phyloP scores from a whole-genome alignment of 306 rosid species.

The Arachis stenosperma region DNA sequence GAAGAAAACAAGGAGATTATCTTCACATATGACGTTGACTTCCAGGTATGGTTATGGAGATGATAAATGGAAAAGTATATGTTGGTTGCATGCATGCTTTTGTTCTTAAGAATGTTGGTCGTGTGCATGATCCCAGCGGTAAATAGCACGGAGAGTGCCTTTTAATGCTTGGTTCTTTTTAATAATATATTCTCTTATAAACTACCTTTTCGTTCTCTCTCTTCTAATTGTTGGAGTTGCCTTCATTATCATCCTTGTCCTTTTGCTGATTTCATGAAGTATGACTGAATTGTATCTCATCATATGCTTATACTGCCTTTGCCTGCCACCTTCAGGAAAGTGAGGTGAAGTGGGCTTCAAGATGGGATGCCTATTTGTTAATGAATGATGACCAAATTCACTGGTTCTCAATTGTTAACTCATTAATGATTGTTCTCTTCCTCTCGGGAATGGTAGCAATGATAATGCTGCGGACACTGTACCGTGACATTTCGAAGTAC shows the following conservation, averaged over 20 bases:
- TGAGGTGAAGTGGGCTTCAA: slow-evolving; percentile 98
- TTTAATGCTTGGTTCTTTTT: neutral
- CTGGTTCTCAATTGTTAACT: slow-evolving; percentile 96
- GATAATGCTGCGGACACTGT: slow-evolving; percentile 97
- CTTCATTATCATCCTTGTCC: slow-evolving; percentile 1
- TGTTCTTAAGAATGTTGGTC: slow-evolving; percentile 6
- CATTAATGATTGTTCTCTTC: slow-evolving; percentile 97
- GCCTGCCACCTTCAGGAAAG: slow-evolving; percentile 65
- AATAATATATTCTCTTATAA: slow-evolving; percentile 6
- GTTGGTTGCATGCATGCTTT: slow-evolving; percentile 13
- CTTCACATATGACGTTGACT: slow-evolving; percentile 94
- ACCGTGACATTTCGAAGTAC: slow-evolving; percentile 96
- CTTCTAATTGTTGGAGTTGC: slow-evolving; percentile 5
- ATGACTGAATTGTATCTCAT: slow-evolving; percentile 33
- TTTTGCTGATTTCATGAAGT: slow-evolving; percentile 10
- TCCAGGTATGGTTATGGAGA: slow-evolving; percentile 64
- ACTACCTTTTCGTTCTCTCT: slow-evolving; percentile 11
- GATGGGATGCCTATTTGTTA: slow-evolving; percentile 98
- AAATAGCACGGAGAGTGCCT: neutral
- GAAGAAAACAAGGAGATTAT: slow-evolving; percentile 83
- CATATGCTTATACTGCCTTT: slow-evolving; percentile 28
- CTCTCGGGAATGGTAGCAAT: slow-evolving; percentile 99
- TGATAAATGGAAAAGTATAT: neutral
- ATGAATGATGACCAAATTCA: slow-evolving; percentile 97
- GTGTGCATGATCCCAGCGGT: slow-evolving; percentile 22